Base-by-base conservation (phyloP, 148 eudicot genomes). In the Arctostaphylos glauca region DNA sequence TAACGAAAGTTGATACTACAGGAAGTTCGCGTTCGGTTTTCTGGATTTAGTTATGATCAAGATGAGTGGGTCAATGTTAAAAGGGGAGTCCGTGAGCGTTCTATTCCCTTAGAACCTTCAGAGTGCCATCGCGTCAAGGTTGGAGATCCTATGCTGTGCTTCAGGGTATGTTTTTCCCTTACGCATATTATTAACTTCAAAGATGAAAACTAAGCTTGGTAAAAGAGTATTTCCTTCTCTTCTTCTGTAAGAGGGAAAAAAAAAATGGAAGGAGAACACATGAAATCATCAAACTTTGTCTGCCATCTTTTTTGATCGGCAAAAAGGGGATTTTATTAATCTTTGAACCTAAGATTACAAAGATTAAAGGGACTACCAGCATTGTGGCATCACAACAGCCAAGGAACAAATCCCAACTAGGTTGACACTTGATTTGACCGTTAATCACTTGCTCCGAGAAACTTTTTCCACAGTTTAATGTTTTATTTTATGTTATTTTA, bases 31-130 rank as follows among this genome's bases (percentile, higher is more conserved):
- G 97, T 92, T 31, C 87, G 99, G 85, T 94, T 94, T 92, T 86
- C 94, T 74, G 97, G 98, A 54, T 96, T 93, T 71, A 78, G 86
- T 67, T 84, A 88, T 55, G 85, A 85, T 47, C 90, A 96, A 71
- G 99, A 96, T 83, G 98, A 96, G 84, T 96, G 99, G 99, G 95
- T 93, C 55, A 93, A 90, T 81, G 90, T 92, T 14, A 90, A 84
- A 86, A 82, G 81, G 50, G 92, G 87, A 76, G 89, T 94, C 19
- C 92, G 98, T 18, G 92, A 93, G 68, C 99, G 99, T 77, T 96
- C 99, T 56, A 88, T 96, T 84, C 98, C 99, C 83, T 83, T 96
- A 19, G 97, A 93, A 80, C 83, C 90, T 82, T 96, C 98, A 60
- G 99, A 96, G 81, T 96, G 99, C 86, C 86, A 89, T 81, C 95